These are phyloP conservation scores for Teunomyces panamensis DNA, from an alignment of 805 yeast genomes.

Conservation along the genomic window DNA sequence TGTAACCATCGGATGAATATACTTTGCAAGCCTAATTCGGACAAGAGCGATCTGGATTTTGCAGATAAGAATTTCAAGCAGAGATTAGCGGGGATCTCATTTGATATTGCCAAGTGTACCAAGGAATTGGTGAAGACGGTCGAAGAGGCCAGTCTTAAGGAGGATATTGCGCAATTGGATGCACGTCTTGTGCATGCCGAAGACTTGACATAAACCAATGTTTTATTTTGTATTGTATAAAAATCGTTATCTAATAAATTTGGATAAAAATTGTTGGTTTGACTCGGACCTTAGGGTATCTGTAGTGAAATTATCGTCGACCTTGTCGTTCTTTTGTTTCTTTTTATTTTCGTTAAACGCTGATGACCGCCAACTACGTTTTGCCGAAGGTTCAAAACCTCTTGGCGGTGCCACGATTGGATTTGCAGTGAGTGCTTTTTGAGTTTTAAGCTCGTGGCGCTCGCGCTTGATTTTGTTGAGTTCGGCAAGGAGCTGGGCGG, in stretches of 20 bases:
- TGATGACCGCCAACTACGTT: conserved; percentile 32
- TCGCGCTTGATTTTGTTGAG: conserved; percentile 15
- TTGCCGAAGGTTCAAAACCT: neutral
- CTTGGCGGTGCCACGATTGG: conserved; percentile 7
- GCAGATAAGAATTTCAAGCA: conserved; percentile 91
- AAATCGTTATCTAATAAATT: conserved; percentile 24
- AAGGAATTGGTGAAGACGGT: conserved; percentile 94
- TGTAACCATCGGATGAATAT: conserved; percentile 80
- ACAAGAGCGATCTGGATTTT: conserved; percentile 51
- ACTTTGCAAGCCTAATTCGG: conserved; percentile 50
- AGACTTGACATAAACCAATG: conserved; percentile 6
- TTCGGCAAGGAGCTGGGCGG: conserved; percentile 20
- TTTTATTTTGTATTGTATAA: neutral
- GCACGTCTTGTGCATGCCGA: conserved; percentile 44
- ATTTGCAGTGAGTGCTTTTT: conserved; percentile 7
- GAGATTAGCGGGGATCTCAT: conserved; percentile 91
- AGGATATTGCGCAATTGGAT: conserved; percentile 79
- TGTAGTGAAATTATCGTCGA: conserved; percentile 20
- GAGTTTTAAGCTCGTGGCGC: conserved; percentile 9
- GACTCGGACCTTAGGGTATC: conserved; percentile 32
- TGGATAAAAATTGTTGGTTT: conserved; percentile 34
- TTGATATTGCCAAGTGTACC: conserved; percentile 94
- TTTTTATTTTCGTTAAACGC: conserved; percentile 16
- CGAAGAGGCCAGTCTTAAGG: conserved; percentile 87
- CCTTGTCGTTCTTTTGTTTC: conserved; percentile 5